Evolutionary conservation across 768 basidiomycete genomes (phyloP), one percentile per base, ranked within the genome.

Genomic region (Pisolithus sp.): DNA sequence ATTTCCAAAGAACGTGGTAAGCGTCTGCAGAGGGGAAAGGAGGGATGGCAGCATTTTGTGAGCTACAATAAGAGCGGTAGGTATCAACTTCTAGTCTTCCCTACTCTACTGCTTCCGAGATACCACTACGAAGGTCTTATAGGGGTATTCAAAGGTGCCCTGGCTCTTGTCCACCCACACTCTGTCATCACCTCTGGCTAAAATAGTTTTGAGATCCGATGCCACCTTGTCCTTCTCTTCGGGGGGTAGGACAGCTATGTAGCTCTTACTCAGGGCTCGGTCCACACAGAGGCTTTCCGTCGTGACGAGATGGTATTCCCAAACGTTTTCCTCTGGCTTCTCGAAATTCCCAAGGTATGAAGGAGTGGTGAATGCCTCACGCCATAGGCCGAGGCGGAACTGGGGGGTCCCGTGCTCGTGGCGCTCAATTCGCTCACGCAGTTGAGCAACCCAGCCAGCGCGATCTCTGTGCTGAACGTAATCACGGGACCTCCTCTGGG

Each of bases 191-290:
- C 82, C 83, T 24, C 66, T 69, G 48, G 77, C 64, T 2, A 91
- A 63, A 49, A 91, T 82, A 8, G 63, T 72, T 41, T 74, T 68
- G 26, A 92, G 62, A 43, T 80, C 74, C 9, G 70, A 57, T 21
- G 68, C 64, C 31, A 93, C 75, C 39, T 75, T 69, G 12, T 66
- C 65, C 67, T 79, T 85, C 59, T 82, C 77, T n/a, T 76, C 76
- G 2, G 76, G 77, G 2, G 76, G 69, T 34, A 86, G 72, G 20
- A 85, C 67, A 0, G 86, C 76, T 41, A 93, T 81, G 66, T 93
- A 96, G 57, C 89, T 93, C 72, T 95, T 96, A 69, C 83, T 91
- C 52, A 74, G 73, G 2, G 83, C 83, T 46, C 93, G 74, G 49
- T 90, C 74, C 36, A 89, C 68, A 7, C 77, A 81, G 18, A 72